Percentiles rank a stretch among this genome's conserved stretches.
phyloP scores from a whole-genome alignment of 805 yeast genomes.

The Cyberlindnera suaveolens region DNA sequence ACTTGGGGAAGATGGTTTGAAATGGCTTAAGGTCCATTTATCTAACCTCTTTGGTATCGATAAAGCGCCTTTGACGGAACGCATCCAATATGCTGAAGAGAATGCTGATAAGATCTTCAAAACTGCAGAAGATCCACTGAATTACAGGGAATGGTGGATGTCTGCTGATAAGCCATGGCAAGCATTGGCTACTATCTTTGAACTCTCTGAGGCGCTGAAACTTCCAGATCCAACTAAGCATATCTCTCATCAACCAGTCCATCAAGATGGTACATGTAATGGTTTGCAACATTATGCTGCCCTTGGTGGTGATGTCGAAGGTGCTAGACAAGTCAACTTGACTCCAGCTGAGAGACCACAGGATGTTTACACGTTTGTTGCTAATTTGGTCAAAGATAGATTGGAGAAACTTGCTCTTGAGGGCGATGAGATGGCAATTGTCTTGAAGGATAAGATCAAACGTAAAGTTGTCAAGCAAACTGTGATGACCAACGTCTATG shows the following conservation, averaged over 20 bases:
- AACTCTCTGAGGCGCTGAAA: constrained; percentile 53
- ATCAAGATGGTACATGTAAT: constrained; percentile 84
- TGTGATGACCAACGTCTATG: constrained; percentile 97
- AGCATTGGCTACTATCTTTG: constrained; percentile 64
- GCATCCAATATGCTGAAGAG: constrained; percentile 53
- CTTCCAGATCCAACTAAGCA: constrained; percentile 58
- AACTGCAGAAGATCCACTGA: constrained; percentile 59
- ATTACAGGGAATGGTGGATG: constrained; percentile 58
- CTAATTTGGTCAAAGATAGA: constrained; percentile 51
- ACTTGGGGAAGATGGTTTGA: constrained; percentile 57
- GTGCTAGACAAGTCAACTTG: constrained; percentile 75
- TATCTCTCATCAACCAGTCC: constrained; percentile 70
- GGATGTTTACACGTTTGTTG: constrained; percentile 71
- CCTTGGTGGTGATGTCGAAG: constrained; percentile 77
- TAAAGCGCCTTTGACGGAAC: constrained; percentile 60
- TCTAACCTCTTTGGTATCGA: constrained; percentile 73
- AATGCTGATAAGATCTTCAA: constrained; percentile 48
- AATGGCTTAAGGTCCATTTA: constrained; percentile 72
- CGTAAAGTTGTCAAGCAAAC: constrained; percentile 94
- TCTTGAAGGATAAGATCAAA: constrained; percentile 49
- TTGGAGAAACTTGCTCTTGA: constrained; percentile 47
- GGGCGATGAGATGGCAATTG: constrained; percentile 46
- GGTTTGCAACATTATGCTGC: constrained; percentile 88
- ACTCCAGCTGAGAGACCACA: constrained; percentile 67
- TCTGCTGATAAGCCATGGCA: constrained; percentile 84